phyloP scores from a whole-genome alignment of 192 early-diverging fungal genomes.

The Rhizophagus clarus region DNA sequence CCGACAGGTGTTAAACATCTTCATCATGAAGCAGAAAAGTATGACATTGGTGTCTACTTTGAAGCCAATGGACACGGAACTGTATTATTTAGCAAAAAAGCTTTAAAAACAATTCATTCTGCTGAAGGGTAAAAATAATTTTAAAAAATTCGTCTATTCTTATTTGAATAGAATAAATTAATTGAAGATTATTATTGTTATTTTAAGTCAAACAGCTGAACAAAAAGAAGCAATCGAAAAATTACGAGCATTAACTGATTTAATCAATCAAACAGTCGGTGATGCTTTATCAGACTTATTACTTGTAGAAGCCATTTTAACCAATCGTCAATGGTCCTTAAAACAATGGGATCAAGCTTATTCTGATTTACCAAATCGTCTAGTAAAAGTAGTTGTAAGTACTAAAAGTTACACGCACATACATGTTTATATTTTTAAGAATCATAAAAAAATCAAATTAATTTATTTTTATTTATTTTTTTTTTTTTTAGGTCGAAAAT shows the following conservation, averaged over 20 bases:
- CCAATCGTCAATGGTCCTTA: conserved; percentile 77
- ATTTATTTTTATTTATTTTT: neutral
- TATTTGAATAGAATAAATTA: neutral
- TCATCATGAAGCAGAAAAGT: conserved; percentile 97
- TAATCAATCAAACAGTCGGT: conserved; percentile 99
- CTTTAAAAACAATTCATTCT: conserved; percentile 74
- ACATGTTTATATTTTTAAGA: neutral
- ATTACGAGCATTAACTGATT: conserved; percentile 81
- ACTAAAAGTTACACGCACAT: neutral
- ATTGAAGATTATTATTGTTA: neutral
- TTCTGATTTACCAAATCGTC: conserved; percentile 90
- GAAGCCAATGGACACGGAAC: conserved; percentile 99
- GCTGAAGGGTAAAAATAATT: conserved; percentile 55
- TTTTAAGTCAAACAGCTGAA: conserved; percentile 64
- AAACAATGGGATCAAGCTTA: conserved; percentile 92
- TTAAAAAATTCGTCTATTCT: neutral
- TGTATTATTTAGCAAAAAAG: conserved; percentile 86
- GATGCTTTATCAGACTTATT: conserved; percentile 98
- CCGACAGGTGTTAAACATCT: conserved; percentile 98
- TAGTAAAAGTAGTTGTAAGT: conserved; percentile 93
- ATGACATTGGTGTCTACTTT: conserved; percentile 99
- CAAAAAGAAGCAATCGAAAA: conserved; percentile 77
- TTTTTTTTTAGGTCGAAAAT: conserved; percentile 57
- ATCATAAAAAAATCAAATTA: conserved; percentile 14
- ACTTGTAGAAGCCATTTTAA: conserved; percentile 90